phyloP scores from a whole-genome alignment of 257 asterid species.

The Eucommia ulmoides region DNA sequence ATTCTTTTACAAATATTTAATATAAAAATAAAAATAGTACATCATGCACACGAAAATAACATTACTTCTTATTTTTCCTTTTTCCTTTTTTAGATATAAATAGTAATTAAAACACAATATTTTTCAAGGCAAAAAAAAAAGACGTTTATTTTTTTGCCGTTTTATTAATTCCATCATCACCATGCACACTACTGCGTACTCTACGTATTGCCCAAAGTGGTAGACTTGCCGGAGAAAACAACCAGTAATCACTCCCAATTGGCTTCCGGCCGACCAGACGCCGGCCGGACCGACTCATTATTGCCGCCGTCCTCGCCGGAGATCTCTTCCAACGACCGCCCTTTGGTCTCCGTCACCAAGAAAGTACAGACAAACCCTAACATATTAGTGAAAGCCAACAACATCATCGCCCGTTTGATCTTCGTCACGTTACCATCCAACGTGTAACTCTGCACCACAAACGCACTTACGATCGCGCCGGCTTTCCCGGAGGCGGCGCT shows the following conservation, averaged over 20 bases:
- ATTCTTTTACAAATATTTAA: no score
- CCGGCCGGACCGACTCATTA: neutral
- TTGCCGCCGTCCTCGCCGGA: slow-evolving; percentile 23
- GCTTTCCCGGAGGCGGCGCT: slow-evolving; percentile 39
- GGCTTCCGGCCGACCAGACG: neutral
- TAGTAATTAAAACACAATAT: no score
- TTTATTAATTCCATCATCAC: neutral
- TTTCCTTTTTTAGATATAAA: no score
- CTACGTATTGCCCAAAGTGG: neutral
- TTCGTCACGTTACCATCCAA: slow-evolving; percentile 7
- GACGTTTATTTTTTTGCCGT: neutral
- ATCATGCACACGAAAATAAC: no score
- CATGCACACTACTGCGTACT: no score
- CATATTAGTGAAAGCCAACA: slow-evolving; percentile 18
- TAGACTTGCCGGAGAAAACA: neutral
- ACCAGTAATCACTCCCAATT: neutral
- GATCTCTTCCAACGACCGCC: slow-evolving; percentile 30
- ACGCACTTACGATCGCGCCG: slow-evolving; percentile 33
- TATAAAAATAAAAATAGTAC: no score
- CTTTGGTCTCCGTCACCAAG: slow-evolving; percentile 27
- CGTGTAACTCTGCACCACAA: slow-evolving; percentile 26
- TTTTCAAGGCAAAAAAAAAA: no score
- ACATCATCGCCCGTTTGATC: slow-evolving; percentile 23
- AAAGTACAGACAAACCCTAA: slow-evolving; percentile 24
- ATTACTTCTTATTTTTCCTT: no score